Percentiles rank a stretch among this genome's conserved stretches.
These are phyloP conservation scores for Otatea glauca DNA, from an alignment of 176 grass and related monocot species.

Conservation along the genomic window DNA sequence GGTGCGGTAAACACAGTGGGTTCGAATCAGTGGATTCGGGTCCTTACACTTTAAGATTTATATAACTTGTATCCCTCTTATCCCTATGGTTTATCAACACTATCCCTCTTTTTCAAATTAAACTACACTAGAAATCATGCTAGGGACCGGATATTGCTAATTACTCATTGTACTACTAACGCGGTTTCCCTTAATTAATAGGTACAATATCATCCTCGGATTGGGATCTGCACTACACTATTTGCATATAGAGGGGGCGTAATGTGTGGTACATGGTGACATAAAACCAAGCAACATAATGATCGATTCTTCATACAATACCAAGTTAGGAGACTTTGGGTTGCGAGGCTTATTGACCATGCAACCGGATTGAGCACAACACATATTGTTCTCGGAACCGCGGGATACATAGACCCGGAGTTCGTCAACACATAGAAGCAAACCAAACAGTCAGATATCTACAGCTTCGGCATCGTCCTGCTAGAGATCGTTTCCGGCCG, in stretches of 20 bases:
- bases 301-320: background rate
- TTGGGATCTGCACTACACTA: constrained; percentile 5
- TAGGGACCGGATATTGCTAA: too few relatives aligned
- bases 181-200: too few relatives aligned
- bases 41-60: too few relatives aligned
- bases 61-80: too few relatives aligned
- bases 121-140: too few relatives aligned
- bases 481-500: background rate
- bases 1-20: too few relatives aligned
- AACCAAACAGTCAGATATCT: background rate
- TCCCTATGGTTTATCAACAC: too few relatives aligned
- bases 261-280: background rate
- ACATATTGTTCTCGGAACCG: background rate
- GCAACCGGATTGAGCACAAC: background rate
- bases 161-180: too few relatives aligned
- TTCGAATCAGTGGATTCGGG: too few relatives aligned
- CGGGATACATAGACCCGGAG: constrained; percentile 14
- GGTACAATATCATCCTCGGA: background rate
- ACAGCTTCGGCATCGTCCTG: constrained; percentile 29
- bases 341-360: background rate
- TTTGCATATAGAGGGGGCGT: background rate
- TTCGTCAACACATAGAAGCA: background rate
- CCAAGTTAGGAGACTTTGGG: background rate
- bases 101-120: too few relatives aligned
- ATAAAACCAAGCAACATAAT: constrained; percentile 38